Percentiles rank a stretch among this genome's conserved stretches.
These are phyloP conservation scores for Phytophthora ohioensis DNA, from an alignment of 352 stramenopile species.

Conservation along the genomic window DNA sequence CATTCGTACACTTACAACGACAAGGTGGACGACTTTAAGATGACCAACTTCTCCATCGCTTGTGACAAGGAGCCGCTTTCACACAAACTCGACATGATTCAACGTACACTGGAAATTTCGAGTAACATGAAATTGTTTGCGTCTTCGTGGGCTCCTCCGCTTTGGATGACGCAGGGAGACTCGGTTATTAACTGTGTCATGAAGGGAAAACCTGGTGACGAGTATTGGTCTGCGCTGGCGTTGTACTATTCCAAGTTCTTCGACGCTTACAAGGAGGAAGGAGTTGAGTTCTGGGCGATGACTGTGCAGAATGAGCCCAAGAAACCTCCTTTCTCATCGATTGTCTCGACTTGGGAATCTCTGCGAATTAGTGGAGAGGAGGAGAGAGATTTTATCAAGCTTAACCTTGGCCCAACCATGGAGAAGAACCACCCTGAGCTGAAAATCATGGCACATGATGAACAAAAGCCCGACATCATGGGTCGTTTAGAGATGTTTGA, in stretches of 20 bases:
- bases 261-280: not conserved
- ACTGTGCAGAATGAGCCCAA: not conserved
- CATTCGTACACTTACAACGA: conserved; percentile 87
- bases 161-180: not conserved
- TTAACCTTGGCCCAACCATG: not conserved
- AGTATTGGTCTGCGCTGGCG: conserved; percentile 1
- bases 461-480: conserved; percentile 5
- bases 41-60: conserved; percentile 2
- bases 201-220: not conserved
- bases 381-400: conserved; percentile 4
- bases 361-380: not conserved
- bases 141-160: not conserved
- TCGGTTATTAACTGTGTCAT: conserved; percentile 5
- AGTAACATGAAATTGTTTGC: conserved; percentile 2
- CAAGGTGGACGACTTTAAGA: conserved; percentile 52
- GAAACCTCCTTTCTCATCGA: conserved; percentile 2
- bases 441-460: conserved; percentile 4
- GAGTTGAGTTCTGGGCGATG: not conserved
- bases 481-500: not conserved
- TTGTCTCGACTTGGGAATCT: conserved; percentile 2
- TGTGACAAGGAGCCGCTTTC: not conserved
- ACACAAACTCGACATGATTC: not conserved
- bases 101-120: not conserved
- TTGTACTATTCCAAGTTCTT: conserved; percentile 3
- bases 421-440: conserved; percentile 3